Percentiles rank a stretch among this genome's conserved stretches.
phyloP scores from a whole-genome alignment of 345 rosid species.

The Mangifera indica region DNA sequence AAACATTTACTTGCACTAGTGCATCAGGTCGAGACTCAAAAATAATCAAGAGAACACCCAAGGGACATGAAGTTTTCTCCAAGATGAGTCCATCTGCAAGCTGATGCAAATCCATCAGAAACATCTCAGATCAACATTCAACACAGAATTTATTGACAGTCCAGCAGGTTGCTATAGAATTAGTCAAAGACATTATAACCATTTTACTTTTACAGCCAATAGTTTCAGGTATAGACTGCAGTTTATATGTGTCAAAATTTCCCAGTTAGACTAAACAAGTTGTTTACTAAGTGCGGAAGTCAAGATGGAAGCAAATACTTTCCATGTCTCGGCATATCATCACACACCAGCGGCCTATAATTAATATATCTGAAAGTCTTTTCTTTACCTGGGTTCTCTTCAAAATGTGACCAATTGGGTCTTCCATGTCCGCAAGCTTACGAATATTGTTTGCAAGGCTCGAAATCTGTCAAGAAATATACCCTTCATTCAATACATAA shows the following conservation, averaged over 20 bases:
- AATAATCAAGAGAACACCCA: slow-evolving; percentile 94
- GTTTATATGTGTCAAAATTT: neutral
- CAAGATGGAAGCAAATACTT: neutral
- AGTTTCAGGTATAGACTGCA: neutral
- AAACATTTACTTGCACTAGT: slow-evolving; percentile 72
- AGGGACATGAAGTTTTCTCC: slow-evolving; percentile 93
- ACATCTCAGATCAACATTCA: slow-evolving; percentile 13
- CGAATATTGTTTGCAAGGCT: slow-evolving; percentile 80
- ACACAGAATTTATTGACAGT: neutral
- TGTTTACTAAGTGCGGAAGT: neutral
- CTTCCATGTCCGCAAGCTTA: slow-evolving; percentile 90
- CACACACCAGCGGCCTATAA: slow-evolving; percentile 3
- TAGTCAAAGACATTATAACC: neutral
- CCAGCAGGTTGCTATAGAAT: neutral
- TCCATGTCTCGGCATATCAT: neutral
- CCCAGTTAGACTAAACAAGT: neutral
- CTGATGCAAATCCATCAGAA: slow-evolving; percentile 42
- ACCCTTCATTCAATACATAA: slow-evolving; percentile 16
- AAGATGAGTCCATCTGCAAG: slow-evolving; percentile 88
- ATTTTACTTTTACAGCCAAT: neutral
- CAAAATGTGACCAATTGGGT: slow-evolving; percentile 78
- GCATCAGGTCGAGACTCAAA: slow-evolving; percentile 99
- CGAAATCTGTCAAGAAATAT: slow-evolving; percentile 49
- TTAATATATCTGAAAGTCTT: neutral
- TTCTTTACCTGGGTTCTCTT: slow-evolving; percentile 86